phyloP scores from a whole-genome alignment of 257 asterid species.

The Capsicum pubescens region DNA sequence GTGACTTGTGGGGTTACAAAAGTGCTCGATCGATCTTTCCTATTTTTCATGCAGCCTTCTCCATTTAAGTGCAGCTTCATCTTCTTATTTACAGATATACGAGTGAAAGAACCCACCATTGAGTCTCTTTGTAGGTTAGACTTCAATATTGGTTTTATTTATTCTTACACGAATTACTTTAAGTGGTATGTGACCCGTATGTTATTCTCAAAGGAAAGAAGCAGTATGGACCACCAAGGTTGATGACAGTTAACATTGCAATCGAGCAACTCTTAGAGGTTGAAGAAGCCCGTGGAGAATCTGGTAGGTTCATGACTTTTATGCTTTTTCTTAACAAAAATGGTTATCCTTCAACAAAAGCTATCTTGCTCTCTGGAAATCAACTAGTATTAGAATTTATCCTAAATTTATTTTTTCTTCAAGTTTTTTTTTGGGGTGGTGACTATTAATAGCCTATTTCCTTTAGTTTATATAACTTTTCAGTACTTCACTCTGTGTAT shows the following conservation, averaged over 20 bases:
- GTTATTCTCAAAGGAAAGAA: slow-evolving; percentile 69
- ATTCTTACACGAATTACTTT: slow-evolving; percentile 3
- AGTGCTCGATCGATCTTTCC: not conserved
- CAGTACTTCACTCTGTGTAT: not conserved
- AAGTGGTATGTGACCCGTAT: not conserved
- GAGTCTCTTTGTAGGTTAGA: slow-evolving; percentile 91
- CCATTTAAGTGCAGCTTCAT: not conserved
- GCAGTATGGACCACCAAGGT: slow-evolving; percentile 84
- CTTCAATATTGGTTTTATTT: not conserved
- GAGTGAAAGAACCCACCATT: slow-evolving; percentile 83
- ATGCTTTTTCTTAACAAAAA: slow-evolving; percentile 16
- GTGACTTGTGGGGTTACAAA: not conserved
- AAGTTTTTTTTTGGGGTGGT: not conserved
- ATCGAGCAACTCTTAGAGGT: slow-evolving; percentile 93
- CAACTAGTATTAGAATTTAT: not conserved
- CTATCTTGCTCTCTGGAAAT: slow-evolving; percentile 14
- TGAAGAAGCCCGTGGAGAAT: slow-evolving; percentile 57
- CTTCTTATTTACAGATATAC: slow-evolving; percentile 62
- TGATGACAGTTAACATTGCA: slow-evolving; percentile 82
- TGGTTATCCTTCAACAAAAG: not conserved
- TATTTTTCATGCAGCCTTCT: not conserved
- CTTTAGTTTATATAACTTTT: not conserved
- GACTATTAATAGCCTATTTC: not conserved
- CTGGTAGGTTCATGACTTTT: slow-evolving; percentile 46
- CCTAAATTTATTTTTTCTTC: not conserved